Evolutionary conservation across 805 yeast genomes (phyloP), one percentile per base, ranked within the genome.

Genomic region (Saccharomycopsis babjevae): DNA sequence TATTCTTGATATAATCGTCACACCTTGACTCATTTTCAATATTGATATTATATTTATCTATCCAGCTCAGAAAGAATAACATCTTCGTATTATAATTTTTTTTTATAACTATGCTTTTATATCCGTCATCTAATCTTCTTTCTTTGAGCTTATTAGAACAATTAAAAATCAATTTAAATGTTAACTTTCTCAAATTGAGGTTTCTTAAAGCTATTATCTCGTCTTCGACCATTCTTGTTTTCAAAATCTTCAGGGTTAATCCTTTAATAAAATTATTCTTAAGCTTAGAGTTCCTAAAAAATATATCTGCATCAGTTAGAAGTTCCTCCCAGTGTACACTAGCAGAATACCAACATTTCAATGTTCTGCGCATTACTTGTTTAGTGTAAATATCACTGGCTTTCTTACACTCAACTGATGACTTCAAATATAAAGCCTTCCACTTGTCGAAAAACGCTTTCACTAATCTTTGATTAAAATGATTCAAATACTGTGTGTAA

Each of bases 291-390:
- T 46, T 46, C 22, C 32, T 46, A 16, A n/a, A 46, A 46, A 22
- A 25, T 46, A 46, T 46, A 25, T 46, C 52, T 25, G 52, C 39
- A 54, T 34, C 56, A 32, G 30, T 3, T 4, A 54, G 42, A 34
- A 36, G 39, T 20, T 54, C 42, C n/a, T 16, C 32, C 42, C 42
- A 54, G 32, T 36, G 52, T 6, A 22, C n/a, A 20, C 5, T 25
- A 22, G 7, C n/a, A 10, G 8, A n/a, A 7, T 22, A 20, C 65
- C 65, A 63, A 6, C 30, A 28, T 28, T 59, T 54, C 15, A 63
- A 38, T 18, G 13, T 16, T 20, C 50, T 50, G 32, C 15, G 36
- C n/a, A 36, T 59, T 11, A 56, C 4, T 8, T 25, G 42, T 43
- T 52, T 54, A 1, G 57, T 20, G 22, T 56, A 11, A 16, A 61